Evolutionary conservation across 305 asterid species (phyloP).

Genomic region (Petunia hybrid): DNA sequence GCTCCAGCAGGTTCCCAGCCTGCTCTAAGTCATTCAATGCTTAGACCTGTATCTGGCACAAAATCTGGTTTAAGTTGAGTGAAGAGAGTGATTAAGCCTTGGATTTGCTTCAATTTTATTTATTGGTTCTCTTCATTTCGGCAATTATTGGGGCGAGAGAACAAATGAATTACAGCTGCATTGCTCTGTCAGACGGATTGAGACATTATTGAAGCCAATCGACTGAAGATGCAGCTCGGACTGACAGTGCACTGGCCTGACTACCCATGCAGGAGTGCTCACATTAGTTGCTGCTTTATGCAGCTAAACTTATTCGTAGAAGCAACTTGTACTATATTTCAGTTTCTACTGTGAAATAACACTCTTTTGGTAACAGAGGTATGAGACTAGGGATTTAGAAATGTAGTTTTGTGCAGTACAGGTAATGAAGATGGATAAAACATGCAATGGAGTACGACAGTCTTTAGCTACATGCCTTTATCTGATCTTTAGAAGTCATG

Average conservation of each 20-base stretch:
- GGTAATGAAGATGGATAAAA: constrained; percentile 26
- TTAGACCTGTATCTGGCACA: constrained; percentile 71
- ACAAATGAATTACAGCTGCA: constrained; percentile 25
- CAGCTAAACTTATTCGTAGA: constrained; percentile 22
- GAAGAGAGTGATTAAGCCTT: constrained; percentile 30
- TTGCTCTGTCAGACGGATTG: constrained; percentile 33
- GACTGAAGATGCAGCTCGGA: constrained; percentile 32
- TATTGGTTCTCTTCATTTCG: constrained; percentile 30
- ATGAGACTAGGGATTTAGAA: constrained; percentile 25
- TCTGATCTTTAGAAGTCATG: constrained; percentile 8
- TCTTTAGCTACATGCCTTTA: constrained; percentile 8
- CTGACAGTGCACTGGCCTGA: constrained; percentile 28
- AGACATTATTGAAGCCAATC: constrained; percentile 25
- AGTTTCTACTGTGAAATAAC: constrained; percentile 23
- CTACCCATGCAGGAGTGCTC: constrained; percentile 16
- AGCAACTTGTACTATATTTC: constrained; percentile 29
- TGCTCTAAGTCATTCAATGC: constrained; percentile 63
- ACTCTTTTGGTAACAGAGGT: constrained; percentile 15
- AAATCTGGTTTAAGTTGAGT: constrained; percentile 70
- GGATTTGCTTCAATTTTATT: constrained; percentile 36
- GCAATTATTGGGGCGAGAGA: constrained; percentile 28
- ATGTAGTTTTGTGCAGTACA: constrained; percentile 27
- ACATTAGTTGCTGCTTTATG: constrained; percentile 30
- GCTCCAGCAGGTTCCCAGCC: constrained; percentile 63
- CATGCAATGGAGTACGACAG: not conserved